Percentiles rank a stretch among this genome's conserved stretches.
These are phyloP conservation scores for Kregervanrija fluxuum DNA, from an alignment of 805 yeast species.

Conservation along the genomic window DNA sequence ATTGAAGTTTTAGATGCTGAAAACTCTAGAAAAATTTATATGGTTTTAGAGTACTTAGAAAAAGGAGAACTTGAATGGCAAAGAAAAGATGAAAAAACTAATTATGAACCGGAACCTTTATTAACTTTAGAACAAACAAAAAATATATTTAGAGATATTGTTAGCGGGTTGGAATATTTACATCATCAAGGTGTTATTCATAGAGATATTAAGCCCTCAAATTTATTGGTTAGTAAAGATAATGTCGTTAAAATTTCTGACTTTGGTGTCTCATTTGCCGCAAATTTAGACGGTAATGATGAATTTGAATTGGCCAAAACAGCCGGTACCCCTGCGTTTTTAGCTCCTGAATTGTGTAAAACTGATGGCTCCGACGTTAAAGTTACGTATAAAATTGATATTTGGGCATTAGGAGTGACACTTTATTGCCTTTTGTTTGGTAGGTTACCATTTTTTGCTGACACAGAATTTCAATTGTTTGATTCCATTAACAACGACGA, in stretches of 20 bases:
- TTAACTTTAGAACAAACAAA: constrained; percentile 62
- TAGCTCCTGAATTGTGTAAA: constrained; percentile 87
- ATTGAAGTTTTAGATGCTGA: constrained; percentile 85
- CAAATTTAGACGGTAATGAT: constrained; percentile 37
- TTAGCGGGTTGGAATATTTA: constrained; percentile 81
- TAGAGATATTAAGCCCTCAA: constrained; percentile 94
- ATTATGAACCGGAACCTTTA: constrained; percentile 44
- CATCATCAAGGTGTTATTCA: constrained; percentile 90
- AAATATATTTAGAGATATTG: constrained; percentile 71
- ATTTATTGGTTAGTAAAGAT: constrained; percentile 62
- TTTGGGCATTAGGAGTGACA: constrained; percentile 97
- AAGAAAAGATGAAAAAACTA: constrained; percentile 23
- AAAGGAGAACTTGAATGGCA: constrained; percentile 91
- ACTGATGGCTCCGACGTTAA: constrained; percentile 44
- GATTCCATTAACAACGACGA: constrained; percentile 65
- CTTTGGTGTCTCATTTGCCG: constrained; percentile 88
- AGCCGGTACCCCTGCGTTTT: constrained; percentile 96
- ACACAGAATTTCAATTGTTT: constrained; percentile 78
- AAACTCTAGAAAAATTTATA: constrained; percentile 74
- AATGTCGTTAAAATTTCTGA: constrained; percentile 87
- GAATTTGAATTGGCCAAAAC: constrained; percentile 89
- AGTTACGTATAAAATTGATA: constrained; percentile 79
- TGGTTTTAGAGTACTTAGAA: constrained; percentile 84
- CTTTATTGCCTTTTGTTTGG: constrained; percentile 85
- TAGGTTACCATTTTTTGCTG: constrained; percentile 80